Base-by-base conservation (phyloP, 495 filamentous ascomycete genomes). In the Neurospora discreta region DNA sequence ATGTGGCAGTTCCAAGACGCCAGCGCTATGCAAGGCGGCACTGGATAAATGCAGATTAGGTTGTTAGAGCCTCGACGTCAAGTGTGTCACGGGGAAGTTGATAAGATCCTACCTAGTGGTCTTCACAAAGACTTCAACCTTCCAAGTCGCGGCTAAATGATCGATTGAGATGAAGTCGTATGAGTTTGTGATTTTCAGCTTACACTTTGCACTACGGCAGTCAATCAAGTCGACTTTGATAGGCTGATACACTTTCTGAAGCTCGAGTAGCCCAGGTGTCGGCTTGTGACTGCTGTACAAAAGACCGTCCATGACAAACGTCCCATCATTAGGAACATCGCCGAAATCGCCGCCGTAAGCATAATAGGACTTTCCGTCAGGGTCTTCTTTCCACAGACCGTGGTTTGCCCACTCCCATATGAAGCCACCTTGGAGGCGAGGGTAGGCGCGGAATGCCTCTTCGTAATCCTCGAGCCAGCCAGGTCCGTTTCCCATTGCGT, bases 361-460 rank as follows among this genome's bases (percentile, higher is more conserved):
- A 72, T 90, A 91, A 72, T 85, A 91, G 26, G 82, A 78, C 40
- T 83, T 83, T 18, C 83, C 85, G 30, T 82, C 79, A 46, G 85
- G 74, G 11, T 83, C 79, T 69, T 83, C 78, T 72, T 85, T 85
- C 73, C 84, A 79, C 1, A 93, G 80, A 1, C 90, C 90, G 71
- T 91, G 90, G 75, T 91, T 92, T 1, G 88, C 86, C 90, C 90
- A 92, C 76, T 91, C 89, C 89, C 90, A 92, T 38, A 91, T 85
- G 70, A 89, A 92, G 8, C 90, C 90, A 1, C 90, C 90, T 74
- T 91, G 89, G 7, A 92, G 82, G 11, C 84, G 82, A 0, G 82
- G 84, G 71, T 90, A 75, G 39, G 83, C 78, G 16, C 84, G 83
- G 75, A 91, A 92, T 1, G 83, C 82, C 20, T 89, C 82, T 44